A percentile compares a stretch with the other conserved stretches of the same genome.
phyloP scores from a whole-genome alignment of 805 yeast species.

The Metschnikowia vanudenii region DNA sequence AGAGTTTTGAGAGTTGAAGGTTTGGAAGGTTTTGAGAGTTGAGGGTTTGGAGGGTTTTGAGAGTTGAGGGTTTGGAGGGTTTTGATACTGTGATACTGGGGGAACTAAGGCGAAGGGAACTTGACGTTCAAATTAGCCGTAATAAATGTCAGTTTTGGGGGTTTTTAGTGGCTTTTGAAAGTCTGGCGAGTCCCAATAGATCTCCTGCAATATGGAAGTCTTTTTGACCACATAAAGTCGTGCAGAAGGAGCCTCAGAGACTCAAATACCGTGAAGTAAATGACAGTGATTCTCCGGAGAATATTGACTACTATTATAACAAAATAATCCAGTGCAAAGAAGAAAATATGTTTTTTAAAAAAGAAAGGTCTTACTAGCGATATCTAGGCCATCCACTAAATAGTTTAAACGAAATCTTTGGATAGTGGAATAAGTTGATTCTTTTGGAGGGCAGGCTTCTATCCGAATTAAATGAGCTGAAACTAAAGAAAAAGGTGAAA shows the following conservation, averaged over 20 bases:
- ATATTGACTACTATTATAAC: not conserved
- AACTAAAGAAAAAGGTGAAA: not conserved
- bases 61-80: too few species aligned
- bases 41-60: too few species aligned
- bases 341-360: not conserved
- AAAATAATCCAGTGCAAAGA: not conserved
- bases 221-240: too few species aligned
- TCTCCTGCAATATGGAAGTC: too few species aligned
- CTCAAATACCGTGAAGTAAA: not conserved
- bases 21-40: too few species aligned
- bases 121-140: too few species aligned
- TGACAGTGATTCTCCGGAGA: not conserved
- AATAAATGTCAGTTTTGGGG: too few species aligned
- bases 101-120: too few species aligned
- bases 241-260: not conserved
- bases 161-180: too few species aligned
- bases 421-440: not conserved
- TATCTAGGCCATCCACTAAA: not conserved
- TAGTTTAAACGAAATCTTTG: not conserved
- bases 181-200: too few species aligned
- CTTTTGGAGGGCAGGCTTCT: not conserved
- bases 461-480: not conserved
- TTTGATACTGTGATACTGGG: too few species aligned
- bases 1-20: too few species aligned
- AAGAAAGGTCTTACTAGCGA: not conserved